Conservation (phyloP, 2,329 filamentous ascomycete species). For the Cladosporium oxysporum region DNA sequence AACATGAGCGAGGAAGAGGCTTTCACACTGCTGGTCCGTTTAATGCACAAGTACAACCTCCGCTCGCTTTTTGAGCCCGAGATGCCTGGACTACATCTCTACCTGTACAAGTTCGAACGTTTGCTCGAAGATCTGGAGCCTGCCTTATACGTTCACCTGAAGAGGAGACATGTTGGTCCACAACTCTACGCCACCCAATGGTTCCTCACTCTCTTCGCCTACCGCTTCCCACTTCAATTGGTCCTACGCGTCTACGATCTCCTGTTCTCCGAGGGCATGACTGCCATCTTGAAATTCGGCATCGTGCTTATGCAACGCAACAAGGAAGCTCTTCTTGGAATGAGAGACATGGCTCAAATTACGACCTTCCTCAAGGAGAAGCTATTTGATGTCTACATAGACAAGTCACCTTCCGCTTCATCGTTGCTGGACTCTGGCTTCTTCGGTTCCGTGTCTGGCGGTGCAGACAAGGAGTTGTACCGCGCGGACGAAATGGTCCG, state of each 20-base stretch:
- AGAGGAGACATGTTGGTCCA: constrained; percentile 80
- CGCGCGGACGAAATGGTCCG: constrained; percentile 89
- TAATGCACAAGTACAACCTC: constrained; percentile 96
- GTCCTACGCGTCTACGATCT: constrained; percentile 96
- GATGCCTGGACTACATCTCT: constrained; percentile 93
- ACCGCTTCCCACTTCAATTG: constrained; percentile 93
- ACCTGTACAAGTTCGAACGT: constrained; percentile 92
- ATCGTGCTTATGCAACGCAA: constrained; percentile 98
- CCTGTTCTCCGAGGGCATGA: constrained; percentile 86
- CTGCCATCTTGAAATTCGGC: constrained; percentile 89
- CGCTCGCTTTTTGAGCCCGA: constrained; percentile 92
- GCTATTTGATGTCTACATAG: constrained; percentile 95
- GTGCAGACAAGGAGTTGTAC: constrained; percentile 92
- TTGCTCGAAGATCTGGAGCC: constrained; percentile 92
- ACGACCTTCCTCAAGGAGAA: constrained; percentile 91
- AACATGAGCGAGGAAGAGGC: constrained; percentile 99
- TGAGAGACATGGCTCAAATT: constrained; percentile 88
- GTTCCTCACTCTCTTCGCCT: constrained; percentile 98
- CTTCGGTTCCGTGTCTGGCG: constrained; percentile 89
- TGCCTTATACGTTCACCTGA: constrained; percentile 90
- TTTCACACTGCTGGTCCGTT: constrained; percentile 84
- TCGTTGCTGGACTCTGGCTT: constrained; percentile 95
- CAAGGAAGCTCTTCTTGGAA: constrained; percentile 69
- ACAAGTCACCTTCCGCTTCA: constrained; percentile 86
- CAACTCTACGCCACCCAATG: constrained; percentile 97